Evolutionary conservation across 1,284 basidiomycete species (phyloP).

Genomic region (Apiotrichum montevideense): DNA sequence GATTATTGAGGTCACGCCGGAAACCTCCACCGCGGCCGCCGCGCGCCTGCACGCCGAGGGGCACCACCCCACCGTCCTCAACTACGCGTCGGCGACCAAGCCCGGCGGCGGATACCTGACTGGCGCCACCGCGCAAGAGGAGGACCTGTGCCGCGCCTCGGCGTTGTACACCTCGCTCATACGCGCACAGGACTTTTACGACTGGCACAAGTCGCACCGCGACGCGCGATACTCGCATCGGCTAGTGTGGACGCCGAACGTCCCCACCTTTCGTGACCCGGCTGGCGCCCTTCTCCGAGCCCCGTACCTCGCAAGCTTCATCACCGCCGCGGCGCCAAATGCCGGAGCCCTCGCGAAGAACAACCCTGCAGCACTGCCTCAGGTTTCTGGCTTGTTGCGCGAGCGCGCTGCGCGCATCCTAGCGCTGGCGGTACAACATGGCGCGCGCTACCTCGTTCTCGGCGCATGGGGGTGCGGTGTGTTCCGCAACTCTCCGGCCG

Average conservation of each 20-base stretch:
- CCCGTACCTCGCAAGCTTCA: conserved; percentile 2
- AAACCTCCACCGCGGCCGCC: conserved; percentile 9
- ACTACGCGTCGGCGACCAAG: conserved; percentile 15
- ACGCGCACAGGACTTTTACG: conserved; percentile 4
- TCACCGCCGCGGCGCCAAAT: conserved; percentile 15
- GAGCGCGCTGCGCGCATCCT: conserved; percentile 14
- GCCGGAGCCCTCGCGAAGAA: conserved; percentile 3
- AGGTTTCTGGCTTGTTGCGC: neutral
- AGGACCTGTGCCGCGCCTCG: conserved; percentile 15
- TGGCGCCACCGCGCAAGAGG: conserved; percentile 16
- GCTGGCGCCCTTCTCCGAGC: neutral
- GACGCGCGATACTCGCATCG: conserved; percentile 16
- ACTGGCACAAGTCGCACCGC: conserved; percentile 1
- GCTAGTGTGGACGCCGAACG: conserved; percentile 11
- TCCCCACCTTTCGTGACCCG: conserved; percentile 10
- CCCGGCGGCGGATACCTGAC: conserved; percentile 16
- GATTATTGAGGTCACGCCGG: conserved; percentile 4
- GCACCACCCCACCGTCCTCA: conserved; percentile 7
- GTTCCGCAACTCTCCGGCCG: conserved; percentile 11
- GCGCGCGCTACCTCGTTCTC: conserved; percentile 10
- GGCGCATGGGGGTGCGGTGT: conserved; percentile 20
- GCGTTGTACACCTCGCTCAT: conserved; percentile 12
- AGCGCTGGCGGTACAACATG: conserved; percentile 5
- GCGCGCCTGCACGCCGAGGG: conserved; percentile 5
- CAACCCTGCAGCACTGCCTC: neutral